Evolutionary conservation across 2,329 filamentous ascomycete species (phyloP), one percentile per base, ranked within the genome.

Genomic region (Verticillium alfalfae): DNA sequence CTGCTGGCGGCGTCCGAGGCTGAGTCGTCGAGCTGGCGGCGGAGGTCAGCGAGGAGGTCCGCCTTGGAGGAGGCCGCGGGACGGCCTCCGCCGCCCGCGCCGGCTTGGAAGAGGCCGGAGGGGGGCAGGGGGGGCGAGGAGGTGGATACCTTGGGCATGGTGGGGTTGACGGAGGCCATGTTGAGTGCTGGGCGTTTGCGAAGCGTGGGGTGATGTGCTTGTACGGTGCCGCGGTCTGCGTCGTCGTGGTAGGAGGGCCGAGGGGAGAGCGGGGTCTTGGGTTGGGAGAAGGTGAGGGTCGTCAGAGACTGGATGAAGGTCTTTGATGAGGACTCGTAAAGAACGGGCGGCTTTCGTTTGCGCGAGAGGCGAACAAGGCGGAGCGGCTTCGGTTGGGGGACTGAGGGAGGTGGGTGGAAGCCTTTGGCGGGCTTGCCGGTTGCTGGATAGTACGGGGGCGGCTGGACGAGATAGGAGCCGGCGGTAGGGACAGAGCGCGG

Each of bases 321-420:
- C 57, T 63, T 65, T 10, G 59, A 56, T 39, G 61, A 62, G 56
- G 66, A 60, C 12, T 65, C 62, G 66, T 64, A 66, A 54, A 68
- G 68, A 66, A 70, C 66, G 45, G 67, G 67, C 15, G 67, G 65
- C 55, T 60, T 61, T 13, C 61, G 63, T 60, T 65, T 67, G 59
- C 60, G 64, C 57, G 63, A 16, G 60, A 52, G 38, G 38, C 57
- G 59, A 57, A 68, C 67, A 55, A 69, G 67, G 15, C 65, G 67
- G 52, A 69, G 67, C 3, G 67, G 67, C 16, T 57, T 57, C 16
- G 55, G 55, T 12, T 59, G 36, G 55, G 55, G 55, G 8, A 22
- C 45, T 18, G 22, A 18, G 26, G 45, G 45, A 52, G n/a, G n/a
- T 18, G 45, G 45, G 45, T 22, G 34, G 34, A 36, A 38, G 34